phyloP scores from a whole-genome alignment of 1,139 yeast species.

The Debaryomyces psychrophilus region DNA sequence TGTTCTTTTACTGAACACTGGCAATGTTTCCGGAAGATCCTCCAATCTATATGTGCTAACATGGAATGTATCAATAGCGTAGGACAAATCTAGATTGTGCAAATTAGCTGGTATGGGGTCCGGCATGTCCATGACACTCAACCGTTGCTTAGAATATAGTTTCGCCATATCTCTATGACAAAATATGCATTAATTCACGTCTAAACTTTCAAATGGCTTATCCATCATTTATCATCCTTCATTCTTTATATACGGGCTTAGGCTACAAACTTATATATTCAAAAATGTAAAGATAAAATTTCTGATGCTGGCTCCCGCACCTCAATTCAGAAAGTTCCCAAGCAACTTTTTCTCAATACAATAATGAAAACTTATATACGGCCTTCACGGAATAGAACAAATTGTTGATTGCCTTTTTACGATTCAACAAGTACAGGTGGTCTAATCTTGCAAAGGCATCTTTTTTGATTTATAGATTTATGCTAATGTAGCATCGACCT shows the following conservation, averaged over 20 bases:
- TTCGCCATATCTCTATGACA: not conserved
- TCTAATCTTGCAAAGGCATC: not conserved
- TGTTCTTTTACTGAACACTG: slow-evolving; percentile 28
- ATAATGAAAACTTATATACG: not conserved
- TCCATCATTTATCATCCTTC: not conserved
- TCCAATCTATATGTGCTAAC: slow-evolving; percentile 29
- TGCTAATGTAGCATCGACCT: not conserved
- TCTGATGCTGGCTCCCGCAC: slow-evolving; percentile 14
- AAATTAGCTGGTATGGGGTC: slow-evolving; percentile 25
- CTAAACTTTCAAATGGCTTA: not conserved
- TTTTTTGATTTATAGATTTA: not conserved
- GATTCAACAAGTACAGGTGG: not conserved
- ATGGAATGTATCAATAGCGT: slow-evolving; percentile 33
- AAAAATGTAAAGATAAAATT: not conserved
- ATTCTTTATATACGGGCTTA: not conserved
- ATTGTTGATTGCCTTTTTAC: slow-evolving; percentile 2
- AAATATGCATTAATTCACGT: not conserved
- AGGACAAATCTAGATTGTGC: slow-evolving; percentile 29
- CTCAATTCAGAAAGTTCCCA: slow-evolving; percentile 1
- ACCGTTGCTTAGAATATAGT: slow-evolving; percentile 20
- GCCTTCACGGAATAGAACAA: not conserved
- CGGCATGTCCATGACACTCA: slow-evolving; percentile 31
- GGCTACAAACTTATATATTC: not conserved
- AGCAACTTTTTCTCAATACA: slow-evolving; percentile 4
- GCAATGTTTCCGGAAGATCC: slow-evolving; percentile 38